A percentile compares a stretch with the other conserved stretches of the same genome.
phyloP scores from a whole-genome alignment of 2,329 filamentous ascomycete species.

The Curvularia eragrostidis region DNA sequence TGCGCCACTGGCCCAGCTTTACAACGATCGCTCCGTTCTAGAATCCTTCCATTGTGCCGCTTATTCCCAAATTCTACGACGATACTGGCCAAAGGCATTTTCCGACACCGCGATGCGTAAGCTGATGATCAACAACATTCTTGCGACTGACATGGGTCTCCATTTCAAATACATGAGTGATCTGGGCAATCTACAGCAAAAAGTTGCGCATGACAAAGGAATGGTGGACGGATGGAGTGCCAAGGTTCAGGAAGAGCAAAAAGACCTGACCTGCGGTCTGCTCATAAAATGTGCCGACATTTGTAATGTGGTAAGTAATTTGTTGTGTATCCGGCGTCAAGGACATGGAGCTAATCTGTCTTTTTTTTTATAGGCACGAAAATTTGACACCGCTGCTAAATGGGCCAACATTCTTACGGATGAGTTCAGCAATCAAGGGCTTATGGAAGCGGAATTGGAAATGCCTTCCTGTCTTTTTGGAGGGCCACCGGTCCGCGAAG shows the following conservation, averaged over 20 bases:
- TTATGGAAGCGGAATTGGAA: slow-evolving; percentile 86
- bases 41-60: slow-evolving; percentile 98
- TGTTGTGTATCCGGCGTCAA: neutral
- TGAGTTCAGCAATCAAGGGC: slow-evolving; percentile 90
- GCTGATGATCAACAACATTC: slow-evolving; percentile 95
- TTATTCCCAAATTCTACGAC: slow-evolving; percentile 91
- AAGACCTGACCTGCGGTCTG: slow-evolving; percentile 82
- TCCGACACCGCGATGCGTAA: slow-evolving; percentile 80
- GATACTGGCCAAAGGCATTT: slow-evolving; percentile 88
- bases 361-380: slow-evolving; percentile 72
- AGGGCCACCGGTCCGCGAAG: slow-evolving; percentile 78
- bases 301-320: slow-evolving; percentile 85
- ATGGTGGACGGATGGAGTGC: slow-evolving; percentile 75
- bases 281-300: slow-evolving; percentile 99
- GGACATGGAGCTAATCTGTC: slow-evolving; percentile 16
- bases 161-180: slow-evolving; percentile 97
- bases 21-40: slow-evolving; percentile 95
- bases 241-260: slow-evolving; percentile 76
- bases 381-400: slow-evolving; percentile 78
- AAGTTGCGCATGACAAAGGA: slow-evolving; percentile 70
- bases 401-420: slow-evolving; percentile 97
- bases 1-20: slow-evolving; percentile 89
- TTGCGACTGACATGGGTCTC: slow-evolving; percentile 96
- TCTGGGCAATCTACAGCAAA: slow-evolving; percentile 79
- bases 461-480: slow-evolving; percentile 87